These are phyloP conservation scores for Mucor racemosus DNA, from an alignment of 371 early-diverging fungal genomes.

Conservation along the genomic window DNA sequence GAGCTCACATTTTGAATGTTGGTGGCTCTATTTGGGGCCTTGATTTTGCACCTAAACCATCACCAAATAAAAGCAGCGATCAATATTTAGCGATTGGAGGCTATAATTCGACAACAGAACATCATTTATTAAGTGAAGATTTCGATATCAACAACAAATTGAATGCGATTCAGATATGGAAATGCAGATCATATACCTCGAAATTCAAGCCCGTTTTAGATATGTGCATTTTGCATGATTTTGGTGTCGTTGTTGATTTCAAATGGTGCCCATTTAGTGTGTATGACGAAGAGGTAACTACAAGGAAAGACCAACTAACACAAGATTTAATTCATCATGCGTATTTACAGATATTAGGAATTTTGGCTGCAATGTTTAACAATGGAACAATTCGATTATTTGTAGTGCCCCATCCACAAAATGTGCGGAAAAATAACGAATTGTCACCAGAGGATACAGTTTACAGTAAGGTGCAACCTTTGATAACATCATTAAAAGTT, in stretches of 20 bases:
- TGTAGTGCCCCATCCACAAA: constrained; percentile 60
- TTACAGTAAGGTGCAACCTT: constrained; percentile 27
- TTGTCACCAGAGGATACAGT: constrained; percentile 11
- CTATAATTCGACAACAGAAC: constrained; percentile 51
- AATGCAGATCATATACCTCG: constrained; percentile 15
- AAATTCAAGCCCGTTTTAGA: constrained; percentile 42
- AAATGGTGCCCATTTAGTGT: constrained; percentile 65
- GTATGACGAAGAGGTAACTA: constrained; percentile 40
- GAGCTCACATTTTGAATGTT: constrained; percentile 51
- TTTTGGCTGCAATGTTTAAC: constrained; percentile 59
- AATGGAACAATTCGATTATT: constrained; percentile 60
- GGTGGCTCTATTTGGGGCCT: constrained; percentile 72
- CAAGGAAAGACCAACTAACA: too few relatives aligned
- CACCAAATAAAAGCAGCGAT: constrained; percentile 25
- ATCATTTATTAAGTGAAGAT: constrained; percentile 42
- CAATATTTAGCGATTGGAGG: constrained; percentile 72
- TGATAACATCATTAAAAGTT: neutral
- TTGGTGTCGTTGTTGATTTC: constrained; percentile 56
- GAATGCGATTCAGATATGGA: constrained; percentile 66
- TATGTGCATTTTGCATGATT: constrained; percentile 63
- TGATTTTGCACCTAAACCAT: constrained; percentile 60
- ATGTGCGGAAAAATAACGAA: neutral
- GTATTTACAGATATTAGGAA: constrained; percentile 47
- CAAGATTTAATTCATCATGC: neutral
- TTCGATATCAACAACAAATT: constrained; percentile 8